phyloP scores from a whole-genome alignment of 176 grass and related monocot species.

The Saccharum officinarum region DNA sequence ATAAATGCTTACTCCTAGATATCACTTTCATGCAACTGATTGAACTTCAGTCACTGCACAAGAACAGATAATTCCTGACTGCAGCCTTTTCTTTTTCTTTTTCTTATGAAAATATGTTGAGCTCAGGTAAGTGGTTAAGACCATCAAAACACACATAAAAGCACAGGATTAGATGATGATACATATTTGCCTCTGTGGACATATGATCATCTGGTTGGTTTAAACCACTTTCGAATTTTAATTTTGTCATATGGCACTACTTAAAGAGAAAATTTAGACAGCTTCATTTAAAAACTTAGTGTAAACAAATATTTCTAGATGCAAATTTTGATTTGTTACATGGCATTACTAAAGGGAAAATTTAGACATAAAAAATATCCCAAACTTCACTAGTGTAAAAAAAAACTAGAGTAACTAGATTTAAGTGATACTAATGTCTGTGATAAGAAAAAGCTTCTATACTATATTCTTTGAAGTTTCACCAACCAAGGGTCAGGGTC shows the following conservation, averaged over 20 bases:
- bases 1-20: background rate
- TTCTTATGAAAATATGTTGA: background rate
- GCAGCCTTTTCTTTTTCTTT: background rate
- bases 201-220: background rate
- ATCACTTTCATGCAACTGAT: conserved; percentile 1
- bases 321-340: background rate
- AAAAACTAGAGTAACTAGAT: background rate
- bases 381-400: background rate
- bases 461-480: background rate
- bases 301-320: background rate
- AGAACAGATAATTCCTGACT: background rate
- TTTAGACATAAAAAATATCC: background rate
- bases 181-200: background rate
- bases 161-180: background rate
- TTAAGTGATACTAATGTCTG: background rate
- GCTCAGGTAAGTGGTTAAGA: background rate
- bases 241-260: background rate
- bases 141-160: background rate
- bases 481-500: background rate
- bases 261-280: background rate
- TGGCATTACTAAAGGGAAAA: background rate
- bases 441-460: background rate
- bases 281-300: background rate
- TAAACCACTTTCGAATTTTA: background rate
- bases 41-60: background rate